These are phyloP conservation scores for Gracilariopsis chorda DNA, from an alignment of 23 red algal species.

Conservation along the genomic window DNA sequence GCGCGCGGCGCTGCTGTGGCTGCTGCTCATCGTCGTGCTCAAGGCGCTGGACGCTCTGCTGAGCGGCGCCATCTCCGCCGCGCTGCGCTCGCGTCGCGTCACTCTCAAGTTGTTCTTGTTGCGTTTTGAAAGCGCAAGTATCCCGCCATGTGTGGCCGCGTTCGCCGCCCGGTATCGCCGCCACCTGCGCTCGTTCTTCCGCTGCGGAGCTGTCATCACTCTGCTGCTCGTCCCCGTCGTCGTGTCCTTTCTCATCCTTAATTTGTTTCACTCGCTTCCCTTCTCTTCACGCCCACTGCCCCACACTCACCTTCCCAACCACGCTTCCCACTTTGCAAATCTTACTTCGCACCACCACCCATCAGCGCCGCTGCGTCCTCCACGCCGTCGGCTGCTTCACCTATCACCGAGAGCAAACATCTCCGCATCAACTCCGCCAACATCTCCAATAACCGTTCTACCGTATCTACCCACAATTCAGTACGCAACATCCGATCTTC, in stretches of 20 bases:
- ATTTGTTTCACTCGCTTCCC: too few relatives aligned
- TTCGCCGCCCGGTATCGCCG: neutral
- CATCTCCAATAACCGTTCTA: neutral
- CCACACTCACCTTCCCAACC: too few relatives aligned
- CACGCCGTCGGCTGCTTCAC: neutral
- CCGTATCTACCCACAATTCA: conserved; percentile 24
- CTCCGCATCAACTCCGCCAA: neutral
- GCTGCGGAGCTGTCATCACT: neutral
- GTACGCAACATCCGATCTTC: neutral
- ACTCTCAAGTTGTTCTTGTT: neutral
- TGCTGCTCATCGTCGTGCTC: neutral
- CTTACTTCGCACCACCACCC: too few relatives aligned
- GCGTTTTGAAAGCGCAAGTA: neutral
- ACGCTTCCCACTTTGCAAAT: too few relatives aligned
- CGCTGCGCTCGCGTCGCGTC: neutral
- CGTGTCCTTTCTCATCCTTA: too few relatives aligned
- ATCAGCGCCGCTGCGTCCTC: too few relatives aligned
- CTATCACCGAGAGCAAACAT: neutral
- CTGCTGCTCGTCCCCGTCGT: neutral
- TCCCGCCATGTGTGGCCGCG: neutral
- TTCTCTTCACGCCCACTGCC: too few relatives aligned
- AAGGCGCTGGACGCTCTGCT: neutral
- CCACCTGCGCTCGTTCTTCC: neutral
- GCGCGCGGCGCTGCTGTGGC: neutral
- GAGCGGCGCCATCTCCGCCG: neutral